Evolutionary conservation across 2,329 filamentous ascomycete genomes (phyloP), one percentile per base, ranked within the genome.

Genomic region (Trichoderma sp.): DNA sequence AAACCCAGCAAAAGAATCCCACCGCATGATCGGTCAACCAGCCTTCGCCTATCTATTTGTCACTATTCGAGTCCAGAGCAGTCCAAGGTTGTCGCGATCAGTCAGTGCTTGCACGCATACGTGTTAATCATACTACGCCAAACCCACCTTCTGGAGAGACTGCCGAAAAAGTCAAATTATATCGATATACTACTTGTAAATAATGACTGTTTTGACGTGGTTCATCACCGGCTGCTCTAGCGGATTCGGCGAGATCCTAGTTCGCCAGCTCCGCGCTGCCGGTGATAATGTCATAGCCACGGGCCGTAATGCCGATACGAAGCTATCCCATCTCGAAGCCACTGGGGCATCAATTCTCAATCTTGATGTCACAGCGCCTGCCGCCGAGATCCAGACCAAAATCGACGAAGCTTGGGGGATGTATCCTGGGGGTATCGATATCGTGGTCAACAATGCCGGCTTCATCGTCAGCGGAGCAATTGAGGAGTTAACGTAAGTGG

Each of bases 181-280:
- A 60, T 32, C 13, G 4, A 25, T 10, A 15, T n/a, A n/a, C n/a
- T n/a, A n/a, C n/a, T n/a, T n/a, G n/a, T 53, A 32, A 27, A 63
- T 19, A 12, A 67, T 61, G 54, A 27, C 56, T 39, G 17, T 27
- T 22, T 45, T 60, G 6, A 78, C 76, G 1, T 81, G 78, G 78
- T 48, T 83, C 17, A 78, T 83, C 45, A 83, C 81, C 1, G 80
- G 80, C 54, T 81, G 79, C 70, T 81, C 80, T 9, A 81, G 78
- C 58, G 81, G 80, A 22, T 82, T 83, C 42, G 81, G 80, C 15
- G 74, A 78, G 42, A 58, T 73, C 5, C 72, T 82, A 19, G 78
- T 79, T 5, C 74, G 76, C 17, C 76, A 79, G 58, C 75, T 82
- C 39, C 71, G 78, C 10, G 73, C 76, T 22, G 71, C 72, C 2